A percentile compares a stretch with the other conserved stretches of the same genome.
Conservation (phyloP, 306 rosid species). For the Lupinus albus region DNA sequence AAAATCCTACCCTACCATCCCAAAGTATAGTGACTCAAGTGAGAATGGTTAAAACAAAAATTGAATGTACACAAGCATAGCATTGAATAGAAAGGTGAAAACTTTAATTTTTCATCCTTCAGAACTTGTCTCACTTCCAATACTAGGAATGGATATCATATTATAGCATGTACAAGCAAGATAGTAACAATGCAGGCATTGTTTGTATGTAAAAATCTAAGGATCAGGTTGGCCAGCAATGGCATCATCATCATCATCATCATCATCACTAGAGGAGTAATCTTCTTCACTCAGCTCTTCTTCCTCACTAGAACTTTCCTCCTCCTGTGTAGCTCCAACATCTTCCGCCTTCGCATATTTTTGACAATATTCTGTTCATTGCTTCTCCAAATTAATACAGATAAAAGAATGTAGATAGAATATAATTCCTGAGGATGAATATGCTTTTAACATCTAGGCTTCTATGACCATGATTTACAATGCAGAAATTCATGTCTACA, state of each 20-base stretch:
- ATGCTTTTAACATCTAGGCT: slow-evolving; percentile 14
- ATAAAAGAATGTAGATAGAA: slow-evolving; percentile 29
- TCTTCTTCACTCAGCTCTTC: slow-evolving; percentile 85
- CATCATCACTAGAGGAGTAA: slow-evolving; percentile 67
- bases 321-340: slow-evolving; percentile 57
- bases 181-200: slow-evolving; percentile 30
- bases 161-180: slow-evolving; percentile 56
- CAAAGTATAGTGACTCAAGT: no score
- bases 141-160: slow-evolving; percentile 44
- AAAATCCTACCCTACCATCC: no score
- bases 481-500: neutral
- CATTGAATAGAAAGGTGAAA: slow-evolving; percentile 45
- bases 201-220: slow-evolving; percentile 39
- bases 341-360: slow-evolving; percentile 84
- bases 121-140: slow-evolving; percentile 44
- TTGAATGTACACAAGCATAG: slow-evolving; percentile 49
- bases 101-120: slow-evolving; percentile 47
- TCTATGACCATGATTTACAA: neutral
- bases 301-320: slow-evolving; percentile 69
- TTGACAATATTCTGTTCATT: slow-evolving; percentile 70
- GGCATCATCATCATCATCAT: slow-evolving; percentile 55
- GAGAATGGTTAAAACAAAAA: slow-evolving; percentile 46
- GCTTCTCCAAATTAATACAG: slow-evolving; percentile 28
- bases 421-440: slow-evolving; percentile 5
- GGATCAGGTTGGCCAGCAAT: slow-evolving; percentile 77